A percentile compares a stretch with the other conserved stretches of the same genome.
Conservation (phyloP, 768 basidiomycete genomes). For the Psilocybe azurescens region DNA sequence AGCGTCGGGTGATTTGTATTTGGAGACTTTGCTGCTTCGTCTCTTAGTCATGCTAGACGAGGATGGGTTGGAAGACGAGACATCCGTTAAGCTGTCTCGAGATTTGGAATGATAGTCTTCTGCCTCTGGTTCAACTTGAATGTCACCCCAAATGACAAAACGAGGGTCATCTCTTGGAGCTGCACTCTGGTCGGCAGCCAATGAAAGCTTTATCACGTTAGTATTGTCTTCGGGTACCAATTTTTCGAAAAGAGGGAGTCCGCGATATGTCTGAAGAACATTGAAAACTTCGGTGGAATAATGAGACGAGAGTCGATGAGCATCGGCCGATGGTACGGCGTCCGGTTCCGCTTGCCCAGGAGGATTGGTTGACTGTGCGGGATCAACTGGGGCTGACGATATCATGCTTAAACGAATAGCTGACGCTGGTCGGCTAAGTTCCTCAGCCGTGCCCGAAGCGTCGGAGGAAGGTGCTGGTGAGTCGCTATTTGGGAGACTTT, state of each 20-base stretch:
- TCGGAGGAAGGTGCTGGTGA: conserved; percentile 21
- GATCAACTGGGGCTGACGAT: conserved; percentile 8
- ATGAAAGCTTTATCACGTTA: conserved; percentile 75
- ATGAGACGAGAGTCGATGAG: conserved; percentile 54
- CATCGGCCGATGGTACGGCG: conserved; percentile 47
- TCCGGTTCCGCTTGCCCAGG: conserved; percentile 16
- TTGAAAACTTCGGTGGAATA: conserved; percentile 83
- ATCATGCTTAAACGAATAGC: conserved; percentile 33
- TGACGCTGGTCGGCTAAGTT: conserved; percentile 30
- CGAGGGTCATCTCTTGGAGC: conserved; percentile 87
- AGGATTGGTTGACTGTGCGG: conserved; percentile 2
- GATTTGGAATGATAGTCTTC: conserved; percentile 38
- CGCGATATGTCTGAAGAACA: conserved; percentile 79
- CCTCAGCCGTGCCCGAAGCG: conserved; percentile 19
- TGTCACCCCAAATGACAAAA: conserved; percentile 90
- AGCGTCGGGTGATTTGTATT: conserved; percentile 36
- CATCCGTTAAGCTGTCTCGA: conserved; percentile 39
- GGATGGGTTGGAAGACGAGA: conserved; percentile 30
- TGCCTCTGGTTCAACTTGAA: conserved; percentile 36
- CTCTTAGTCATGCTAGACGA: conserved; percentile 39
- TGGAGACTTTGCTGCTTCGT: conserved; percentile 37
- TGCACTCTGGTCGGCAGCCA: conserved; percentile 67
- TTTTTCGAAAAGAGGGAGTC: conserved; percentile 74
- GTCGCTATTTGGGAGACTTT: conserved; percentile 19
- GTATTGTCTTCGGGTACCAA: conserved; percentile 60